Evolutionary conservation across 2,329 filamentous ascomycete species (phyloP), one percentile per base, ranked within the genome.

Genomic region (Xylaria sp.): DNA sequence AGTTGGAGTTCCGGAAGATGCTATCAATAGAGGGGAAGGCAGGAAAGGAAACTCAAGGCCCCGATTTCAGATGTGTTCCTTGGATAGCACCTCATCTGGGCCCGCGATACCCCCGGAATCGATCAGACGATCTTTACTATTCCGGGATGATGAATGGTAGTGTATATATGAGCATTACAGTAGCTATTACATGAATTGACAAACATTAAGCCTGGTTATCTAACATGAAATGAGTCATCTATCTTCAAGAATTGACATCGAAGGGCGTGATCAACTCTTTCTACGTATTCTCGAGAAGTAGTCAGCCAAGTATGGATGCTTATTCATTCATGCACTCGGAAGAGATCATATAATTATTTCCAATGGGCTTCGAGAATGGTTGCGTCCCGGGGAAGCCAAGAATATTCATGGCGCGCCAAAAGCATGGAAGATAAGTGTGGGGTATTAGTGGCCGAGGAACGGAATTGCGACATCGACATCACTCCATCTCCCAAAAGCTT

Each of bases 381-480:
- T 52, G 51, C 62, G 32, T 41, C 34, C 10, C 44, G 20, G 46
- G 46, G 15, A 25, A 25, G 50, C 25, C 34, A 44, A 52, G 20
- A 44, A 50, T 25, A 39, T 37, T 37, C 57, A 50, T 18, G n/a
- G 37, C 20, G 37, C 20, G 28, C 28, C 28, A 9, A 20, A 20
- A 8, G 5, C 5, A 34, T 28, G 52, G 20, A 51, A 18, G 32
- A 15, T 44, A 34, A n/a, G 55, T 44, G 66, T 44, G 66, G 50
- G 58, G 60, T 58, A 67, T 25, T 62, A 60, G 55, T 62, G 63
- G 58, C 70, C 70, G 70, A 68, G 57, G 58, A 66, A 57, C 70
- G 70, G 70, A 25, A 70, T 68, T 57, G 62, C 68, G 68, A 70
- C 68, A 72, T 70, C 61, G 55, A 46, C 28, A 48, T 60, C 68